Evolutionary conservation across 768 basidiomycete genomes (phyloP).

Genomic region (Boletellus emodensis): DNA sequence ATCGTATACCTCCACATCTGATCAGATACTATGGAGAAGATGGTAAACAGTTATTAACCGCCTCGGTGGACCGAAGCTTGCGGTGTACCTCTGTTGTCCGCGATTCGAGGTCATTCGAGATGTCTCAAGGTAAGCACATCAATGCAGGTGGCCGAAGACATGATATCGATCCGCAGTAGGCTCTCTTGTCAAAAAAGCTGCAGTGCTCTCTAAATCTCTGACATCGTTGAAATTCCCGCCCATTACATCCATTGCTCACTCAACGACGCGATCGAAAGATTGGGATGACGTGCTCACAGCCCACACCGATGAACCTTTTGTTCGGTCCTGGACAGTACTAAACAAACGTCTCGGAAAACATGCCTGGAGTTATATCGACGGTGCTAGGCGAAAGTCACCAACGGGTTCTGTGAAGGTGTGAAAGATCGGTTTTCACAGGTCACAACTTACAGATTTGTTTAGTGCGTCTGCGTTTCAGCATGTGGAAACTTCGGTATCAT

Average conservation of each 20-base stretch:
- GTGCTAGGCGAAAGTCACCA: constrained; percentile 42
- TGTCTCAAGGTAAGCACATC: constrained; percentile 75
- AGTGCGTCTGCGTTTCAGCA: constrained; percentile 86
- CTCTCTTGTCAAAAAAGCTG: constrained; percentile 78
- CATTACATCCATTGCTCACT: constrained; percentile 73
- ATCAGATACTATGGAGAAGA: constrained; percentile 97
- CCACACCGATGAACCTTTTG: constrained; percentile 77
- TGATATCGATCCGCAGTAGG: constrained; percentile 43
- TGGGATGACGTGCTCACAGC: constrained; percentile 98
- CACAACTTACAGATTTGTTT: neutral
- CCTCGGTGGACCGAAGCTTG: constrained; percentile 84
- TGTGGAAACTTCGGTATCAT: constrained; percentile 96
- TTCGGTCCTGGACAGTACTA: constrained; percentile 84
- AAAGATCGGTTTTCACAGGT: neutral
- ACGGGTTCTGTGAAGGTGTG: constrained; percentile 71
- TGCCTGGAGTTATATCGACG: constrained; percentile 55
- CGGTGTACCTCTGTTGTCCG: constrained; percentile 90
- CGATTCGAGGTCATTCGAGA: constrained; percentile 90
- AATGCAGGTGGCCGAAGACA: neutral
- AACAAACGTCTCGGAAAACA: constrained; percentile 80
- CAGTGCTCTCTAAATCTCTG: constrained; percentile 70
- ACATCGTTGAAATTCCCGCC: constrained; percentile 82
- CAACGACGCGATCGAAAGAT: constrained; percentile 79
- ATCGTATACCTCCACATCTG: constrained; percentile 84
- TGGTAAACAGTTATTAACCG: constrained; percentile 89